Evolutionary conservation across 805 yeast species (phyloP).

Genomic region (Sungouiozyma ichnusensis): DNA sequence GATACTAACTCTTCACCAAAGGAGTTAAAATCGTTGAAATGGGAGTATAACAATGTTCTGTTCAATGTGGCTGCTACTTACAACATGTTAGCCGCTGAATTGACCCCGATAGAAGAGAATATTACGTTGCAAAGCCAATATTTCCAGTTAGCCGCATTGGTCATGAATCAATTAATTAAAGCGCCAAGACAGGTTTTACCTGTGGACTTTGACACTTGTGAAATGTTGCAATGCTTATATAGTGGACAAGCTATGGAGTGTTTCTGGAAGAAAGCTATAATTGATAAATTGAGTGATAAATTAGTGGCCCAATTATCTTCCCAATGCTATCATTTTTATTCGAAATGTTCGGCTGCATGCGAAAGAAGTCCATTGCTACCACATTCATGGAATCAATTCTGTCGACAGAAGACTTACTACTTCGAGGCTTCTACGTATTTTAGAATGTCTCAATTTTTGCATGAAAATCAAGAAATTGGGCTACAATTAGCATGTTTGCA

Average conservation of each 20-base stretch:
- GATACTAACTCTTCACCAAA: conserved; percentile 46
- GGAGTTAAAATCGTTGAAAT: conserved; percentile 38
- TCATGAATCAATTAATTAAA: conserved; percentile 34
- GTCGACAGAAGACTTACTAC: conserved; percentile 49
- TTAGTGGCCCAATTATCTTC: conserved; percentile 53
- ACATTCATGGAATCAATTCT: conserved; percentile 55
- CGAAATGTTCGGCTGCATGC: conserved; percentile 33
- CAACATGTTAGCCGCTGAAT: conserved; percentile 43
- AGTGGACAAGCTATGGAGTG: conserved; percentile 83
- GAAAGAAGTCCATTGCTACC: conserved; percentile 41
- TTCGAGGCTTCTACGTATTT: conserved; percentile 64
- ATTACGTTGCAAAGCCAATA: conserved; percentile 33
- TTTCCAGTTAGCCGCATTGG: conserved; percentile 67
- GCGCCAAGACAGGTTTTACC: conserved; percentile 4
- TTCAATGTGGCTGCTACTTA: conserved; percentile 62
- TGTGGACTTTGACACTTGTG: conserved; percentile 40
- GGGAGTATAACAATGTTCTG: conserved; percentile 52
- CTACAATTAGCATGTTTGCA: conserved; percentile 39
- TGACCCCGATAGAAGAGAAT: conserved; percentile 41
- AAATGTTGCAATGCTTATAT: conserved; percentile 42
- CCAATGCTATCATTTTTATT: conserved; percentile 52
- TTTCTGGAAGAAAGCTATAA: conserved; percentile 63
- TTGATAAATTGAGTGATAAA: conserved; percentile 37
- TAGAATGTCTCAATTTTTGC: conserved; percentile 40
- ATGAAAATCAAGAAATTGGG: conserved; percentile 42